Evolutionary conservation across 768 basidiomycete species (phyloP).

Genomic region (Suillus lakei): DNA sequence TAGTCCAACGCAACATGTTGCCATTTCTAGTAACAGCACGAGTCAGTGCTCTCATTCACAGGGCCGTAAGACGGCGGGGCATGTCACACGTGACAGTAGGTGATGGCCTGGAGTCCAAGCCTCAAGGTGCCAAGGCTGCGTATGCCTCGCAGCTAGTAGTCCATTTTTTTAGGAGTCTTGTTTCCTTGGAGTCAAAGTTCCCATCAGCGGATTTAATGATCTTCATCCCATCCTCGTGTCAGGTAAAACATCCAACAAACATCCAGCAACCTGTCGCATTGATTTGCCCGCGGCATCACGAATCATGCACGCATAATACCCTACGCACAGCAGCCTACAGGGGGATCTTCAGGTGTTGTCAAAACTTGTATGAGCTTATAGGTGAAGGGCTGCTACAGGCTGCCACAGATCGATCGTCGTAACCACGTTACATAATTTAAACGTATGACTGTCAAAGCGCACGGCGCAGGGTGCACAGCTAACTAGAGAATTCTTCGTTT

Average conservation of each 20-base stretch:
- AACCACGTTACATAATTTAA: background rate
- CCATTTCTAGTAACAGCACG: background rate
- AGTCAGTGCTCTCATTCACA: background rate
- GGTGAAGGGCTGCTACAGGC: conserved; percentile 1
- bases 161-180: background rate
- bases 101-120: background rate
- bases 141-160: background rate
- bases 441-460: background rate
- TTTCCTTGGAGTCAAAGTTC: conserved; percentile 1
- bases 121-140: background rate
- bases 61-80: background rate
- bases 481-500: background rate
- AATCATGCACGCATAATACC: background rate
- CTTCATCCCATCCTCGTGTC: background rate
- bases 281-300: background rate
- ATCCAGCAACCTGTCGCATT: background rate
- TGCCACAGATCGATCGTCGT: conserved; percentile 6
- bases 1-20: background rate
- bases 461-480: background rate
- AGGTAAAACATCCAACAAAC: background rate
- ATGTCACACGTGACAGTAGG: background rate
- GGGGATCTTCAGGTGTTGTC: conserved; percentile 1
- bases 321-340: background rate
- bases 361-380: background rate
- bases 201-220: conserved; percentile 5